Percentiles rank a stretch among this genome's conserved stretches.
phyloP scores from a whole-genome alignment of 352 stramenopile genomes.

The Peronospora belbahrii region DNA sequence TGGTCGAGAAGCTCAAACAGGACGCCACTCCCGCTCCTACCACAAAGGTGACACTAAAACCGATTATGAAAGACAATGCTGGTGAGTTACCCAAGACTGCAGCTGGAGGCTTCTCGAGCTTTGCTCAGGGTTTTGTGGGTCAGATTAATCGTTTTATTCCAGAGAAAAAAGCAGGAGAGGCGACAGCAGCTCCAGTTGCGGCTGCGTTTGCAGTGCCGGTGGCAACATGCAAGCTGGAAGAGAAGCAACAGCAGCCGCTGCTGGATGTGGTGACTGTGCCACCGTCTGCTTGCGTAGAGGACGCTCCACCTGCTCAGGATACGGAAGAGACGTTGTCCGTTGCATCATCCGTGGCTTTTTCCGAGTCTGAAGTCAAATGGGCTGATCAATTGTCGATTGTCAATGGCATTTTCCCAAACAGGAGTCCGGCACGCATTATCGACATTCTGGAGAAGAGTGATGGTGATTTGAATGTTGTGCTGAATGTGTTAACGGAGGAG shows the following conservation, averaged over 20 bases:
- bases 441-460: constrained; percentile 52
- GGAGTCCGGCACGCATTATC: constrained; percentile 34
- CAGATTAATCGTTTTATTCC: constrained; percentile 58
- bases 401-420: constrained; percentile 58
- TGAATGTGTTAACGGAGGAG: constrained; percentile 71
- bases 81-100: constrained; percentile 38
- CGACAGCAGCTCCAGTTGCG: constrained; percentile 4
- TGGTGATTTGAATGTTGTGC: constrained; percentile 63
- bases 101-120: constrained; percentile 50
- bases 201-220: constrained; percentile 6
- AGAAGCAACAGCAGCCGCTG: constrained; percentile 4
- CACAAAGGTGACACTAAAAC: constrained; percentile 6
- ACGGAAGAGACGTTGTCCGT: constrained; percentile 16
- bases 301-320: constrained; percentile 17
- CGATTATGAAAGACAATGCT: constrained; percentile 18
- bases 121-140: constrained; percentile 54
- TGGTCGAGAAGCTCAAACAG: constrained; percentile 47
- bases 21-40: constrained; percentile 12
- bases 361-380: constrained; percentile 65
- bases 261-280: neutral
- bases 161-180: constrained; percentile 38
- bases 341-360: constrained; percentile 35
- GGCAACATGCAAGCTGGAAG: constrained; percentile 5
- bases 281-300: constrained; percentile 1
- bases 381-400: constrained; percentile 56